Base-by-base conservation (phyloP, 345 rosid genomes). In the Pelargonium nanum region DNA sequence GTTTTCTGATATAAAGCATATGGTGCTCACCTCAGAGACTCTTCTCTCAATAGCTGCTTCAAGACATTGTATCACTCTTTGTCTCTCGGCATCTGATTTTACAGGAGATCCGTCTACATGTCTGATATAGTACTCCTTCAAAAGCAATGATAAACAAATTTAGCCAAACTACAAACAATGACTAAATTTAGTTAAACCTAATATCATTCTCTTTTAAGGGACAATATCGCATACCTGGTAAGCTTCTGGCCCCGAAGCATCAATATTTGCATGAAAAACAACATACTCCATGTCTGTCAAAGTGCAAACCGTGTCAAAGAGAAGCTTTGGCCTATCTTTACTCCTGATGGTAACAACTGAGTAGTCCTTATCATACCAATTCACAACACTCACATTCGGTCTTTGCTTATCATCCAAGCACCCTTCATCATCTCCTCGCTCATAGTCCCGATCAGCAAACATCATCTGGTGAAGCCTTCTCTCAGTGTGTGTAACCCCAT, bases 401-500 rank as follows among this genome's bases (percentile, higher is more conserved):
- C 78, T 84, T 40, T 45, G 77, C 70, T 72, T 89, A 70, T 80
- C 85, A 68, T 80, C 86, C 70, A 72, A 76, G 34, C 34, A 4
- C 23, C 55, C 72, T 0, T 80, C 84, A 24, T 73, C 79, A 26
- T 70, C 75, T 1, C 57, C 57, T 48, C 85, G 79, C 53, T 85
- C 90, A 56, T 87, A 93, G 77, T 93, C 99, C 80, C 99, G 81
- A 63, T 85, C 96, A 20, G 87, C 99, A 78, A 87, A 85, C 96
- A 93, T 85, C 97, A 93, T 81, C 74, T 93, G 97, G 85, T 93
- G 99, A 69, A 93, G 91, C 76, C 99, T 82, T 67, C 99, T 79
- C 20, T 86, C 94, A 0, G 83, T 81, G 66, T 89, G 99, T 15
- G 85, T 83, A 25, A 63, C 74, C 8, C 80, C 88, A 10, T 76